Conservation (phyloP, 441 rosid species). For the Dalechampia spathulata region DNA sequence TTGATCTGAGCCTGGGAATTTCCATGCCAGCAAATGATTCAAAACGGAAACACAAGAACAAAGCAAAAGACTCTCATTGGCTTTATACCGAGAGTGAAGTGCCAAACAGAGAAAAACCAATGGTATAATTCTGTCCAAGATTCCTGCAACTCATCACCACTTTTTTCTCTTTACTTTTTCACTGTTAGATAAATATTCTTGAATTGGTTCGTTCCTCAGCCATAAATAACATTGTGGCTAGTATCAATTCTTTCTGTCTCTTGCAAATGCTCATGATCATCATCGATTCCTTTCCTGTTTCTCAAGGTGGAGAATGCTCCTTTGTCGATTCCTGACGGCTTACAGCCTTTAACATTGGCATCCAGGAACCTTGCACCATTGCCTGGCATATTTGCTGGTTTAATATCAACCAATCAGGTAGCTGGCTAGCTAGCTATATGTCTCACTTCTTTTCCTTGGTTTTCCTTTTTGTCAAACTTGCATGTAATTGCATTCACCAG, state of each 20-base stretch:
- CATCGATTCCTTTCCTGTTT: background rate
- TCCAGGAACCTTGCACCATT: constrained; percentile 36
- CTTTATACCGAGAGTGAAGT: constrained; percentile 1
- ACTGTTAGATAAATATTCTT: too few species aligned
- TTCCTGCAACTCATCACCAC: background rate
- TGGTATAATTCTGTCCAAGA: constrained; percentile 21
- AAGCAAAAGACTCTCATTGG: background rate
- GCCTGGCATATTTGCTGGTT: constrained; percentile 29
- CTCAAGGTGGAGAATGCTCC: constrained; percentile 25
- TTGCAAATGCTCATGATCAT: too few species aligned
- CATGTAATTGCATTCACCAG: too few species aligned
- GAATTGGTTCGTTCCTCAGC: too few species aligned
- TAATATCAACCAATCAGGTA: constrained; percentile 32
- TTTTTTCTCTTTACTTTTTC: background rate
- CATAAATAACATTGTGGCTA: background rate
- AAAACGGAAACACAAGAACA: constrained; percentile 24
- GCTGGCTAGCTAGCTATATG: background rate
- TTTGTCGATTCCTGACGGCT: constrained; percentile 6
- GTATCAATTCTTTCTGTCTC: constrained; percentile 2
- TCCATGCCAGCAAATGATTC: constrained; percentile 38
- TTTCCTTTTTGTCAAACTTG: too few species aligned
- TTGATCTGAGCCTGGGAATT: constrained; percentile 76
- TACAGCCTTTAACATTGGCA: constrained; percentile 2
- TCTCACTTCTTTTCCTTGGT: background rate
- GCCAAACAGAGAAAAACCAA: constrained; percentile 18